A percentile compares a stretch with the other conserved stretches of the same genome.
These are phyloP conservation scores for Trypanosoma platydactyli DNA, from an alignment of 208 protist species.

Conservation along the genomic window DNA sequence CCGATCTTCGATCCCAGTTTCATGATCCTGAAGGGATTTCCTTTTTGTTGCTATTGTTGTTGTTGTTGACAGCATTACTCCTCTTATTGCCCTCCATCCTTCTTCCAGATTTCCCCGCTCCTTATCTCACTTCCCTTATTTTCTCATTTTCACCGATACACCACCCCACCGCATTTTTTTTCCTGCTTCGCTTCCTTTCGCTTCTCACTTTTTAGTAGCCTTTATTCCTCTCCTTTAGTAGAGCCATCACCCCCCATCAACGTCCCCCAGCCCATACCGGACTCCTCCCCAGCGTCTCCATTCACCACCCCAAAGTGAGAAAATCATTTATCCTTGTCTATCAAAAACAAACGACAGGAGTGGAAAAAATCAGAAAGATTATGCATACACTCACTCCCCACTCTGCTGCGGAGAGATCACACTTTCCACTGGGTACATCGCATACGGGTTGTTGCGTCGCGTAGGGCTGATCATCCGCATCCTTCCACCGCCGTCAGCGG, in stretches of 20 bases:
- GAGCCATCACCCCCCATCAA: too few relatives aligned
- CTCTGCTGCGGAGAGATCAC: not conserved
- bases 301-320: too few relatives aligned
- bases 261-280: too few relatives aligned
- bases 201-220: too few relatives aligned
- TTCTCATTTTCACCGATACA: not conserved
- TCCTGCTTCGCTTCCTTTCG: not conserved
- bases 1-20: not conserved
- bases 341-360: too few relatives aligned
- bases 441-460: slow-evolving; percentile 36
- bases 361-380: too few relatives aligned
- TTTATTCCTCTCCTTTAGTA: too few relatives aligned
- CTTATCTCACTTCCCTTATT: not conserved
- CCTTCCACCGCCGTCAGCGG: slow-evolving; percentile 6
- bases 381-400: not conserved
- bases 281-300: too few relatives aligned
- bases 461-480: slow-evolving; percentile 23
- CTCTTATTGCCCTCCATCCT: not conserved
- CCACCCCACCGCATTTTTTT: not conserved
- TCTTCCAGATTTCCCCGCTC: not conserved
- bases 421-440: not conserved
- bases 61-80: not conserved
- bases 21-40: not conserved
- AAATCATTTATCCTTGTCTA: too few relatives aligned
- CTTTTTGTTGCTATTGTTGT: slow-evolving; percentile 6